phyloP scores from a whole-genome alignment of 2,329 filamentous ascomycete genomes.

The Emericellopsis atlantica region DNA sequence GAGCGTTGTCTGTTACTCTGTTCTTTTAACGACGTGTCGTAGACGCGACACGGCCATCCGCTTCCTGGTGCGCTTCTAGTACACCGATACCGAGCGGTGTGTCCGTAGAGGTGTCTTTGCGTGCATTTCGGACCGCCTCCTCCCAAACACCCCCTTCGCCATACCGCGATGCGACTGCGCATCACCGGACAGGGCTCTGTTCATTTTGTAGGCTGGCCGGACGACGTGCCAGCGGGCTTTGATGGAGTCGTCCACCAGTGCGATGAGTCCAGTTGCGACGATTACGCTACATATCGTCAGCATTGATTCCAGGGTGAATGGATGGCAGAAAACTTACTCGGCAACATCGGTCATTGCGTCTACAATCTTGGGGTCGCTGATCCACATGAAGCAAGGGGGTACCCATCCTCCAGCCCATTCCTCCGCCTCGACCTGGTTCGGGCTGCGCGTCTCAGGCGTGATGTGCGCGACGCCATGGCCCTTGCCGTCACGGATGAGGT shows the following conservation, averaged over 20 bases:
- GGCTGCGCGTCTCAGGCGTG: constrained; percentile 64
- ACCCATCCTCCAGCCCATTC: constrained; percentile 76
- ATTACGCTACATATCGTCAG: constrained; percentile 54
- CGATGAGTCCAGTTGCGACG: constrained; percentile 77
- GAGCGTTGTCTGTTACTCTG: no score
- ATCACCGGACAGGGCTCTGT: constrained; percentile 13
- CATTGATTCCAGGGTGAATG: constrained; percentile 2
- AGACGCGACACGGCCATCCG: no score
- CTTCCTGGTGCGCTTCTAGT: neutral
- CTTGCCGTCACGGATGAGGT: constrained; percentile 57
- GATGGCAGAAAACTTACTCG: constrained; percentile 48
- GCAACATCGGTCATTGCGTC: constrained; percentile 65
- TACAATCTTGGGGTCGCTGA: constrained; percentile 62
- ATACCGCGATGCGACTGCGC: constrained; percentile 13
- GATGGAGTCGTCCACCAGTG: constrained; percentile 85
- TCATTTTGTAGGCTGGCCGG: constrained; percentile 4
- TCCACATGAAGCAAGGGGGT: constrained; percentile 81
- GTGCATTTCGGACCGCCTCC: constrained; percentile 24
- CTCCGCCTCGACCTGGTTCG: constrained; percentile 58
- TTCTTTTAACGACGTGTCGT: no score
- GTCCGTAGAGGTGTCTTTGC: neutral
- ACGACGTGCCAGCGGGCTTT: constrained; percentile 54
- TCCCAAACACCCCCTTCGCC: constrained; percentile 25
- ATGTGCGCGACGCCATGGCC: constrained; percentile 65
- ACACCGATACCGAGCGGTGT: neutral